Evolutionary conservation across 768 basidiomycete genomes (phyloP).

Genomic region (Lactarius indigo): DNA sequence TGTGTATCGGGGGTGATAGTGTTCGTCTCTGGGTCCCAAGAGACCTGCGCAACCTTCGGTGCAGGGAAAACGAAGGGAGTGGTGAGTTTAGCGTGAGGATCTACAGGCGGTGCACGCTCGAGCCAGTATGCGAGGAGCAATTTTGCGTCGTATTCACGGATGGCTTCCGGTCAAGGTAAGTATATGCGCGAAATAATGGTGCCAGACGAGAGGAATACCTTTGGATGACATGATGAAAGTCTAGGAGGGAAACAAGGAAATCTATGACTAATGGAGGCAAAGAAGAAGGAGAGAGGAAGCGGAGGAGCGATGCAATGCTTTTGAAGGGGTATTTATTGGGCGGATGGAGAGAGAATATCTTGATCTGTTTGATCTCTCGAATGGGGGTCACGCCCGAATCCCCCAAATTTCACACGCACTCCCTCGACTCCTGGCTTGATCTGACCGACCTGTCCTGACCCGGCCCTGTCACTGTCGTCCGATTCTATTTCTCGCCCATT

Average conservation of each 20-base stretch:
- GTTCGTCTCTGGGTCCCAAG: conserved; percentile 73
- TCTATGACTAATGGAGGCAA: conserved; percentile 14
- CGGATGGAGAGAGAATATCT: neutral
- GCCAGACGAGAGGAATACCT: conserved; percentile 6
- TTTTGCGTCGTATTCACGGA: conserved; percentile 99
- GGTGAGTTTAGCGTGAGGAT: conserved; percentile 50
- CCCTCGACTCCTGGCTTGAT: neutral
- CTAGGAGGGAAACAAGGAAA: neutral
- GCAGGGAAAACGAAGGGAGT: conserved; percentile 62
- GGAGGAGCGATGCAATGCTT: neutral
- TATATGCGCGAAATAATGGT: conserved; percentile 10
- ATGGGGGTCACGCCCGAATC: conserved; percentile 4
- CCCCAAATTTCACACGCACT: conserved; percentile 27
- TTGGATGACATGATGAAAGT: conserved; percentile 24
- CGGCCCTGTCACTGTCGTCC: neutral
- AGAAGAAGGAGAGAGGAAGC: neutral
- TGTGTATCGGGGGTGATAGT: conserved; percentile 54
- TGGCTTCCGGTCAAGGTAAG: conserved; percentile 44
- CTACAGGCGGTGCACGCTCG: conserved; percentile 79
- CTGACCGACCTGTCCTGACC: neutral
- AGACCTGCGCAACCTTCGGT: conserved; percentile 81
- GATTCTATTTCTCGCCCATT: conserved; percentile 4
- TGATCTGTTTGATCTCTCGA: neutral
- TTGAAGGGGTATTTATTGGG: conserved; percentile 24
- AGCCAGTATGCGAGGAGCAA: conserved; percentile 97